Evolutionary conservation across 78 protist species (phyloP).

Genomic region (Tieghemostelium lacteum): DNA sequence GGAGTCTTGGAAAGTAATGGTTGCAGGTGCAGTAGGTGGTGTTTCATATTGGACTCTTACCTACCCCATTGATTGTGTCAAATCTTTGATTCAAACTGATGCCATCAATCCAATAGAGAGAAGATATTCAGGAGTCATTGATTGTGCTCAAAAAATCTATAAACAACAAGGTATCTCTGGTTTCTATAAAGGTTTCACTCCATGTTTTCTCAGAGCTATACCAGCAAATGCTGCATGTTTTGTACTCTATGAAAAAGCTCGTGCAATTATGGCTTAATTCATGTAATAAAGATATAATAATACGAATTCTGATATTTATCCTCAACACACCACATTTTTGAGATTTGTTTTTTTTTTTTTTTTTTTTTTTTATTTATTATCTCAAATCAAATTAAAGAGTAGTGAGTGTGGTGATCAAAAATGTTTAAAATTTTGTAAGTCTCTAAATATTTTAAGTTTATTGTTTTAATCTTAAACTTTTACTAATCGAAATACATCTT

Average conservation of each 20-base stretch:
- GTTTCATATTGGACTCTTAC: constrained; percentile 86
- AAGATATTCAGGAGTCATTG: constrained; percentile 30
- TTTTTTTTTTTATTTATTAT: background rate
- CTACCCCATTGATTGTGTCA: constrained; percentile 84
- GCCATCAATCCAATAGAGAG: constrained; percentile 37
- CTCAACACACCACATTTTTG: background rate
- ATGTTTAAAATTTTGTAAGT: constrained; percentile 63
- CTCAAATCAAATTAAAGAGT: background rate
- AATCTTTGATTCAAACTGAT: constrained; percentile 85
- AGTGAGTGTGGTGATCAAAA: background rate
- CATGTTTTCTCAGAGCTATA: constrained; percentile 76
- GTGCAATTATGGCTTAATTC: constrained; percentile 20
- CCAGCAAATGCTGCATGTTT: constrained; percentile 85
- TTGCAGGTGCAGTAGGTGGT: constrained; percentile 86
- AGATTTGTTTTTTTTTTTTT: background rate
- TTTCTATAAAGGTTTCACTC: constrained; percentile 79
- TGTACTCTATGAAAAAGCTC: constrained; percentile 31
- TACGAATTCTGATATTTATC: background rate
- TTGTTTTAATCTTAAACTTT: background rate
- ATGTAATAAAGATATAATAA: background rate
- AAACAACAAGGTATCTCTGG: constrained; percentile 77
- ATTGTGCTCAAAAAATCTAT: constrained; percentile 70
- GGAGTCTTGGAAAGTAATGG: constrained; percentile 57
- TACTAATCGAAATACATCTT: background rate
- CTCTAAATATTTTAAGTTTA: background rate